phyloP scores from a whole-genome alignment of 495 filamentous ascomycete species.

The Aspergillus cristatus region DNA sequence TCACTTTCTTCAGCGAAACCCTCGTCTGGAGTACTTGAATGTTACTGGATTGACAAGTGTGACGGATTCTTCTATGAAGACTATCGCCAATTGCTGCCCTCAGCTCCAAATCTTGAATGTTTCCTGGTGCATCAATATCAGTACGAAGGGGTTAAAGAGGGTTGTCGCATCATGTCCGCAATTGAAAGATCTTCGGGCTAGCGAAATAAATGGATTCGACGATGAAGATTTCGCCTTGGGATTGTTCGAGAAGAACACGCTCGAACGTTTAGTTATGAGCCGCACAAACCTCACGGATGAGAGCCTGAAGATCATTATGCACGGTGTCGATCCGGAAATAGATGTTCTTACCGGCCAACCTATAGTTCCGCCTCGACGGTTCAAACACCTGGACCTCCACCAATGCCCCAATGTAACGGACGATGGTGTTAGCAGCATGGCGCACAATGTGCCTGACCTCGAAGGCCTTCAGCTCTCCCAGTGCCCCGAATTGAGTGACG shows the following conservation, averaged over 20 bases:
- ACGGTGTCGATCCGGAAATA: constrained; percentile 62
- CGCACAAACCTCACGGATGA: constrained; percentile 70
- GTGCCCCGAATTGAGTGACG: constrained; percentile 62
- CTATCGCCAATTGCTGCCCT: constrained; percentile 76
- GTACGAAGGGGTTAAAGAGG: constrained; percentile 67
- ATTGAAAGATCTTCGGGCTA: constrained; percentile 71
- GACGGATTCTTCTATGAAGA: constrained; percentile 77
- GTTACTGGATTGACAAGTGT: constrained; percentile 70
- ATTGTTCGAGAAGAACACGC: constrained; percentile 68
- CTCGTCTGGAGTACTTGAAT: constrained; percentile 70
- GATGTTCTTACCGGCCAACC: constrained; percentile 70
- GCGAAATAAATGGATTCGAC: constrained; percentile 73
- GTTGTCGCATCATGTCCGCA: constrained; percentile 63
- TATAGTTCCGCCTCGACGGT: constrained; percentile 65
- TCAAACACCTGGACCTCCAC: constrained; percentile 79
- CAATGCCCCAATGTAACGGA: constrained; percentile 68
- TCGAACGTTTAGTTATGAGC: constrained; percentile 73
- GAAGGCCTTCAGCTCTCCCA: constrained; percentile 74
- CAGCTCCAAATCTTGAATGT: constrained; percentile 76
- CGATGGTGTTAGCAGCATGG: constrained; percentile 54
- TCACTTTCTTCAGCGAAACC: constrained; percentile 68
- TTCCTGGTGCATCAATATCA: constrained; percentile 82
- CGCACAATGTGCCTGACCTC: constrained; percentile 66
- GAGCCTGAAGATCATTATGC: constrained; percentile 58
- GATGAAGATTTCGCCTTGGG: constrained; percentile 57